Evolutionary conservation across 208 protist genomes (phyloP), one percentile per base, ranked within the genome.

Genomic region (Wallacemonas rigidus): DNA sequence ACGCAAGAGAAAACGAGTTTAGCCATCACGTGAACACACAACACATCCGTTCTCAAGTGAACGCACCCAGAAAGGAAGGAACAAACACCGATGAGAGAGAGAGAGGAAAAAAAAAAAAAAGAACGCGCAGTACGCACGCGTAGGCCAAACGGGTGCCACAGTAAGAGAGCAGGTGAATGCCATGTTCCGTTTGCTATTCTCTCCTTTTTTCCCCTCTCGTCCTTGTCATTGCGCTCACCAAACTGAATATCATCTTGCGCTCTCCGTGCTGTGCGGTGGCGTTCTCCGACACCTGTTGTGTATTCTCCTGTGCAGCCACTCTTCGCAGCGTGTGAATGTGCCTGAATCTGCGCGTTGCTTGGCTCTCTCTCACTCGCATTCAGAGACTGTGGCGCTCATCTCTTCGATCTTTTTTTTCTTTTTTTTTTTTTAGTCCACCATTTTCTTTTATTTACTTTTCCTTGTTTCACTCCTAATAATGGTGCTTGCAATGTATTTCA

Each of bases 351-450:
- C 26, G 26, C 26, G 26, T 26, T 26, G 26, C 26, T 26, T 26
- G 26, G 26, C 26, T 26, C 26, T 26, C 26, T 26, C 26, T 26
- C 26, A 26, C 26, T 26, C 26, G 26, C 26, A 26, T 26, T 26
- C 26, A 26, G 26, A 26, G 26, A 0, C 26, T 26, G 26, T 26
- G 26, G 26, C 26, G 26, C 26, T 26, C 26, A 26, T 26, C 26
- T 26, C 26, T 26, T 26, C 1, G 12, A 57, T 57, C 14, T 35
- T 7, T 43, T 43, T n/a, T 56, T 54, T n/a, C 36, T 60, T 2
- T 72, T 72, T 38, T 62, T 71, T 68, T 68, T 44, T 67, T 64
- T 67, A 15, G n/a, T 54, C 44, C 41, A 17, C 43, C 64, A 62
- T 57, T 54, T 48, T 43, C 67, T 58, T 17, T 57, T 40, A 39